phyloP scores from a whole-genome alignment of 2,329 filamentous ascomycete genomes.

The Paecilomyces fulvus region DNA sequence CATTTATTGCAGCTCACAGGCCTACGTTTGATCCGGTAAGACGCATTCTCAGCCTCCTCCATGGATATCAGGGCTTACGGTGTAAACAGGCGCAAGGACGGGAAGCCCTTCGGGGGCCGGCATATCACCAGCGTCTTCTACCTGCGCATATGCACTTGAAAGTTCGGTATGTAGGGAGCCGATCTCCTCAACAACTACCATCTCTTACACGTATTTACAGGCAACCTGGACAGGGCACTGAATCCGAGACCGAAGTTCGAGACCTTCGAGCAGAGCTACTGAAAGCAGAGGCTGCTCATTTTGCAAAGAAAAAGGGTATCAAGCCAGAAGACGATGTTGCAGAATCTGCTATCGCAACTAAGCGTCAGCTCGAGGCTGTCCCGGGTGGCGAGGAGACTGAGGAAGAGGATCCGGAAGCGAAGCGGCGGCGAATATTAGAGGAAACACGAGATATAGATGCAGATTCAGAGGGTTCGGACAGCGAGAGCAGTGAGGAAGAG shows the following conservation, averaged over 20 bases:
- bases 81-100: conserved; percentile 71
- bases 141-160: conserved; percentile 93
- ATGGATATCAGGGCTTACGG: conserved; percentile 18
- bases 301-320: conserved; percentile 70
- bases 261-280: conserved; percentile 87
- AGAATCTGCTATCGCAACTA: conserved; percentile 41
- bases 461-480: conserved; percentile 57
- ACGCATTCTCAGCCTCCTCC: conserved; percentile 3
- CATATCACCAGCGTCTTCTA: conserved; percentile 91
- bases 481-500: conserved; percentile 54
- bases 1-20: conserved; percentile 53
- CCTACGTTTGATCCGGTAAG: conserved; percentile 91
- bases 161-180: conserved; percentile 50
- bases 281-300: conserved; percentile 78
- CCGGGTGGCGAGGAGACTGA: conserved; percentile 32
- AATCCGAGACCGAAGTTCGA: conserved; percentile 59
- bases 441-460: conserved; percentile 85
- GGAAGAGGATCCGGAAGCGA: conserved; percentile 67
- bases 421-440: conserved; percentile 77
- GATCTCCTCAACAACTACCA: background rate
- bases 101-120: conserved; percentile 84
- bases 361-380: conserved; percentile 55
- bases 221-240: conserved; percentile 82
- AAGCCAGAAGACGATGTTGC: conserved; percentile 37
- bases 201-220: conserved; percentile 30